Evolutionary conservation across 768 basidiomycete genomes (phyloP).

Genomic region (Hebeloma cylindrosporum): DNA sequence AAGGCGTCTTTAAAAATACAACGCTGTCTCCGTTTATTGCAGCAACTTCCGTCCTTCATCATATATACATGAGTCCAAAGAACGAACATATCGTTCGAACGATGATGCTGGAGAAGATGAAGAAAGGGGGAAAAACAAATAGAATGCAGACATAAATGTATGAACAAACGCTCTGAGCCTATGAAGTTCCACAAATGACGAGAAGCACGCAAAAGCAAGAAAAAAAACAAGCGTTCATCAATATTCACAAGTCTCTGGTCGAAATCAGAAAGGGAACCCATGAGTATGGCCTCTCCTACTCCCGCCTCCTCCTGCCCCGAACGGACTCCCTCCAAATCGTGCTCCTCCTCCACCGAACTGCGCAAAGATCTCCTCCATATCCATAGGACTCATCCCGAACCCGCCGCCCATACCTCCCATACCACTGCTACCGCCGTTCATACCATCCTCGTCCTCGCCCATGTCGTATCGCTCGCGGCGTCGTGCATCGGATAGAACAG

Average conservation of each 20-base stretch:
- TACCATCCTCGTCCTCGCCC: conserved; percentile 80
- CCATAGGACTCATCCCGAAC: conserved; percentile 45
- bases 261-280: conserved; percentile 34
- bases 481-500: conserved; percentile 75
- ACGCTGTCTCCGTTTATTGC: no score
- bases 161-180: no score
- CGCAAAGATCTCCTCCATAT: conserved; percentile 64
- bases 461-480: conserved; percentile 75
- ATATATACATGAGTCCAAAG: no score
- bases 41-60: no score
- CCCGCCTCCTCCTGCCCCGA: conserved; percentile 26
- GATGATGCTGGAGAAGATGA: no score
- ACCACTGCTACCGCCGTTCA: conserved; percentile 41
- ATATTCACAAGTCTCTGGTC: background rate
- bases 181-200: no score
- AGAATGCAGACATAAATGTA: no score
- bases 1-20: no score
- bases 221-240: background rate
- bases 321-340: conserved; percentile 29
- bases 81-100: no score
- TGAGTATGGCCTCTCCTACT: conserved; percentile 28
- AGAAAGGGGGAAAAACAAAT: no score
- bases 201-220: no score
- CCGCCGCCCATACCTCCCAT: conserved; percentile 45
- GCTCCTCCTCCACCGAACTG: conserved; percentile 51